Evolutionary conservation across 176 grass and related monocot species (phyloP).

Genomic region (Neostapfia colusana): DNA sequence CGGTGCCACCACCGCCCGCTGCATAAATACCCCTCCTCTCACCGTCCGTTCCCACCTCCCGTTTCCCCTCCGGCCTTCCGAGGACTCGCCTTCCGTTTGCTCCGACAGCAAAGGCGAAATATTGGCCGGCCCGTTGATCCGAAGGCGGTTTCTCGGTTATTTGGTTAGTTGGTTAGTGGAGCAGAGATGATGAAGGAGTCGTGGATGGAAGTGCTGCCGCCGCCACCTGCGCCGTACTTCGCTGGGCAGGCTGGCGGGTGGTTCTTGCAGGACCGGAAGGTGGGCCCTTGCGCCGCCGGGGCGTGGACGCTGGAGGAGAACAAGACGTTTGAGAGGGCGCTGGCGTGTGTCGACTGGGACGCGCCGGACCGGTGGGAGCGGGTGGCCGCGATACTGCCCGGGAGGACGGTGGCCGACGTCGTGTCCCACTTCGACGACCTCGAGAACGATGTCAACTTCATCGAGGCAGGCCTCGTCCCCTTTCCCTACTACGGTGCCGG

Average conservation of each 20-base stretch:
- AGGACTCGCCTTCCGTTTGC: not conserved
- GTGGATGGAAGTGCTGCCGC: slow-evolving; percentile 74
- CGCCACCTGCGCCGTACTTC: slow-evolving; percentile 47
- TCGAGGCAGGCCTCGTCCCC: slow-evolving; percentile 76
- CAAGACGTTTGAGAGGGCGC: slow-evolving; percentile 82
- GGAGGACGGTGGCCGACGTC: slow-evolving; percentile 64
- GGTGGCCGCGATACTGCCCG: slow-evolving; percentile 62
- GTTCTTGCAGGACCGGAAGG: slow-evolving; percentile 34
- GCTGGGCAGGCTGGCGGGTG: slow-evolving; percentile 38
- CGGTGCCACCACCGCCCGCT: not conserved
- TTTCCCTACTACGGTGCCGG: slow-evolving; percentile 53
- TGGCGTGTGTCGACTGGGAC: slow-evolving; percentile 63
- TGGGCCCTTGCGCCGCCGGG: not conserved
- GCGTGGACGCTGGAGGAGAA: slow-evolving; percentile 80
- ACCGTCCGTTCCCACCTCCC: slow-evolving; percentile 23
- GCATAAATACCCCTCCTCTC: slow-evolving; percentile 40
- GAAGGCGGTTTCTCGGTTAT: not conserved
- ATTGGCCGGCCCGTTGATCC: slow-evolving; percentile 16
- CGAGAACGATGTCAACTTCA: slow-evolving; percentile 77
- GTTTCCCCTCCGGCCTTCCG: not conserved
- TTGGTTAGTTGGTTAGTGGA: not conserved
- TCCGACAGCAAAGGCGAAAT: slow-evolving; percentile 3
- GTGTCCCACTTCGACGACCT: slow-evolving; percentile 62
- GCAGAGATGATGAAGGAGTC: slow-evolving; percentile 59
- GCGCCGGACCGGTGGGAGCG: slow-evolving; percentile 72